These are phyloP conservation scores for Aspergillus sp. DNA, from an alignment of 2,329 filamentous ascomycete genomes.

Conservation along the genomic window DNA sequence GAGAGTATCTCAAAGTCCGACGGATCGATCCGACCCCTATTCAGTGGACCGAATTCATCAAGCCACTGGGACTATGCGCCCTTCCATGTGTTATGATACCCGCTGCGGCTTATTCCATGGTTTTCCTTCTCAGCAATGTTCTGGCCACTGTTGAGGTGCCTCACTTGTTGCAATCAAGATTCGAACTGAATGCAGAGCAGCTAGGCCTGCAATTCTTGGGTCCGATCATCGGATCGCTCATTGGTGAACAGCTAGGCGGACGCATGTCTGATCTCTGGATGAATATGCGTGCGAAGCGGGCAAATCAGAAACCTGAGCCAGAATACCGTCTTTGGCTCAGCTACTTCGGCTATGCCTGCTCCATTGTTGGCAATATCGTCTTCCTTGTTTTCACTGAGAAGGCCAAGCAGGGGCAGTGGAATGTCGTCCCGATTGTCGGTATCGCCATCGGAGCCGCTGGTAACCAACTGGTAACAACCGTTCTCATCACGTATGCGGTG, in stretches of 20 bases:
- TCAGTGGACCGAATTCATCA: conserved; percentile 51
- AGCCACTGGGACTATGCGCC: conserved; percentile 49
- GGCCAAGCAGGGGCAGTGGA: conserved; percentile 50
- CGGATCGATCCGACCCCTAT: conserved; percentile 57
- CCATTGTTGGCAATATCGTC: conserved; percentile 56
- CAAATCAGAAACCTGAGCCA: conserved; percentile 44
- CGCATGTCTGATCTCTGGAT: conserved; percentile 59
- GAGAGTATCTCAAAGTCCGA: conserved; percentile 46
- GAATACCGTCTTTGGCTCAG: conserved; percentile 61
- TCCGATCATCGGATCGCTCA: conserved; percentile 58
- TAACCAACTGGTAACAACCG: conserved; percentile 64
- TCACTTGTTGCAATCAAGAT: conserved; percentile 57
- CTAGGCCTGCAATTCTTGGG: conserved; percentile 61
- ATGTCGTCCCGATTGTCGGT: conserved; percentile 58
- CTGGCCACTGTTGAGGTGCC: conserved; percentile 61
- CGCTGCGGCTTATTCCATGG: conserved; percentile 56
- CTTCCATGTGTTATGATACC: conserved; percentile 54
- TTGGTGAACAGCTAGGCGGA: conserved; percentile 64
- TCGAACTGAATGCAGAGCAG: conserved; percentile 58
- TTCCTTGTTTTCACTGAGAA: conserved; percentile 57
- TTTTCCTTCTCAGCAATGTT: conserved; percentile 57
- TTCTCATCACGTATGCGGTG: conserved; percentile 61
- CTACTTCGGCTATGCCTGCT: conserved; percentile 54
- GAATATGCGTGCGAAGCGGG: conserved; percentile 36
- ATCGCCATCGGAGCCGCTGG: conserved; percentile 55